Evolutionary conservation across 257 asterid species (phyloP).

Genomic region (Galeopsis tetrahit): DNA sequence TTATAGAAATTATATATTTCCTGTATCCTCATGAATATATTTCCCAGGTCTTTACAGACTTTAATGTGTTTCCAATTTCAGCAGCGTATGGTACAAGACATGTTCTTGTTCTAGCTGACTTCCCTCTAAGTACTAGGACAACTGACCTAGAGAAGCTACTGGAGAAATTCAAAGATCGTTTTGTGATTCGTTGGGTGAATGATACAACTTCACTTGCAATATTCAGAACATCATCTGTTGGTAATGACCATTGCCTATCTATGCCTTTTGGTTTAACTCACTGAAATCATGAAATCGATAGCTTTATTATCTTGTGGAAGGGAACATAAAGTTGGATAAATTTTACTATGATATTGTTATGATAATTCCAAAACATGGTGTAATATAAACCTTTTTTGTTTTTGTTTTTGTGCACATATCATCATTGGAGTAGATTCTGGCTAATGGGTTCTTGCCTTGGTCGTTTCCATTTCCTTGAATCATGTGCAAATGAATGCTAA

Average conservation of each 20-base stretch:
- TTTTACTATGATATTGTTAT: slow-evolving; percentile 3
- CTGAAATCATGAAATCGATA: slow-evolving; percentile 6
- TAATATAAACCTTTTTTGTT: not conserved
- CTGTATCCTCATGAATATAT: slow-evolving; percentile 25
- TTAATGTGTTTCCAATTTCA: slow-evolving; percentile 37
- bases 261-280: slow-evolving; percentile 1
- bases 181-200: slow-evolving; percentile 90
- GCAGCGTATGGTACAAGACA: slow-evolving; percentile 68
- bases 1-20: slow-evolving; percentile 29
- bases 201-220: slow-evolving; percentile 88
- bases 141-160: slow-evolving; percentile 77
- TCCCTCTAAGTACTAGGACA: slow-evolving; percentile 71
- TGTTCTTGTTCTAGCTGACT: slow-evolving; percentile 75
- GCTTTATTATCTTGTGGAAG: not conserved
- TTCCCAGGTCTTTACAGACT: slow-evolving; percentile 16
- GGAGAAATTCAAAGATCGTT: slow-evolving; percentile 65
- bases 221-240: slow-evolving; percentile 75
- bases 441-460: slow-evolving; percentile 16
- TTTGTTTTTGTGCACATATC: not conserved
- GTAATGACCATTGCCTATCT: slow-evolving; percentile 43
- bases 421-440: not conserved
- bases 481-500: not conserved
- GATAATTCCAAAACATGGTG: not conserved
- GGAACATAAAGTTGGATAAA: not conserved
- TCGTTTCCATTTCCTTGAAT: not conserved